phyloP scores from a whole-genome alignment of 2,329 filamentous ascomycete genomes.

The Aspergillus nomiae region DNA sequence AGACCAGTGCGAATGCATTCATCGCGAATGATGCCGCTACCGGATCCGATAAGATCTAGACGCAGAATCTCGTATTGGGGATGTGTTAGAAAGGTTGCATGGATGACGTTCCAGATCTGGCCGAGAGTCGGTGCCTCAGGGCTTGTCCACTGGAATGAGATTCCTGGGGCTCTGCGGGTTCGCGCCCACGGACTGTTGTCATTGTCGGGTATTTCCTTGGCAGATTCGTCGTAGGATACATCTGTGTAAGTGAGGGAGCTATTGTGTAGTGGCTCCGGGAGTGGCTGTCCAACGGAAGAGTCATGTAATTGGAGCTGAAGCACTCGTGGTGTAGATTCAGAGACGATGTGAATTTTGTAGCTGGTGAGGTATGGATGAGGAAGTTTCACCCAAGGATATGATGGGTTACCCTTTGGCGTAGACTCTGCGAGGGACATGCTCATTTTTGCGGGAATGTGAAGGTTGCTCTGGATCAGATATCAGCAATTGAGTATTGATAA shows the following conservation, averaged over 20 bases:
- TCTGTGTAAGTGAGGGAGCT: conserved; percentile 42
- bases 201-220: conserved; percentile 29
- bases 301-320: conserved; percentile 38
- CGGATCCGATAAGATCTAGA: conserved; percentile 32
- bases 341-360: conserved; percentile 40
- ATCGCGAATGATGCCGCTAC: conserved; percentile 42
- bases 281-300: conserved; percentile 31
- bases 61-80: conserved; percentile 37
- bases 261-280: conserved; percentile 43
- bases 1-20: conserved; percentile 43
- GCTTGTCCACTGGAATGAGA: conserved; percentile 36
- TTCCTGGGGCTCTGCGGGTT: conserved; percentile 32
- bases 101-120: conserved; percentile 44
- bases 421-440: neutral
- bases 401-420: neutral
- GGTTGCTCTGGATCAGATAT: neutral
- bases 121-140: conserved; percentile 31
- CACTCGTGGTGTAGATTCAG: conserved; percentile 28
- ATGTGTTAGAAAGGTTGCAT: conserved; percentile 37
- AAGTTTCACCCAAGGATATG: conserved; percentile 46
- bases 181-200: conserved; percentile 46
- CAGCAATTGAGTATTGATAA: neutral
- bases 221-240: conserved; percentile 26
- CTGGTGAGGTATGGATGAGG: conserved; percentile 51
- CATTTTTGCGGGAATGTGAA: conserved; percentile 4